A percentile compares a stretch with the other conserved stretches of the same genome.
Conservation (phyloP, 805 yeast species). For the Brettanomyces bruxellensis region DNA sequence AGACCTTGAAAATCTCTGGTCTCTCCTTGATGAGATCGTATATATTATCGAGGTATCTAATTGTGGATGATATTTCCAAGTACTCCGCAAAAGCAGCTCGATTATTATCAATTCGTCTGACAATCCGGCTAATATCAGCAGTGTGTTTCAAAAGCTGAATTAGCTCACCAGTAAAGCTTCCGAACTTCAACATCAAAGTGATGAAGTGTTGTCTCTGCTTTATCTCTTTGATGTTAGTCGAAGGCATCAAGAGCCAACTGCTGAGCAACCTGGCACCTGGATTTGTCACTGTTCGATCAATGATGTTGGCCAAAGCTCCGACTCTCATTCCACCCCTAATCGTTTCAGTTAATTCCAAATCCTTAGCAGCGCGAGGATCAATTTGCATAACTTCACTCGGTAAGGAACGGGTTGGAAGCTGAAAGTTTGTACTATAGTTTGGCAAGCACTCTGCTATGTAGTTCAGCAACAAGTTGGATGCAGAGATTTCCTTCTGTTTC, state of each 20-base stretch:
- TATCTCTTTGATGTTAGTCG: slow-evolving; percentile 50
- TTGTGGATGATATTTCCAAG: slow-evolving; percentile 20
- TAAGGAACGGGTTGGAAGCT: slow-evolving; percentile 52
- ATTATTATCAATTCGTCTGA: slow-evolving; percentile 46
- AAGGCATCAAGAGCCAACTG: slow-evolving; percentile 79
- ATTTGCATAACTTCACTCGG: slow-evolving; percentile 56
- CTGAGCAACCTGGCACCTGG: slow-evolving; percentile 75
- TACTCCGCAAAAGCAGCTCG: slow-evolving; percentile 23
- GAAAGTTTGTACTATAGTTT: slow-evolving; percentile 49
- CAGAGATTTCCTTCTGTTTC: slow-evolving; percentile 42
- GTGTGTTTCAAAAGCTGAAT: slow-evolving; percentile 32
- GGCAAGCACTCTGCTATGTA: slow-evolving; percentile 73
- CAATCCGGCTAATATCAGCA: slow-evolving; percentile 49
- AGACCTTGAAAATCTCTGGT: slow-evolving; percentile 4
- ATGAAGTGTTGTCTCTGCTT: slow-evolving; percentile 46
- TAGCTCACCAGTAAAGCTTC: slow-evolving; percentile 22
- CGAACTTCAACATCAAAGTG: slow-evolving; percentile 28
- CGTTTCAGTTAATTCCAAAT: slow-evolving; percentile 61
- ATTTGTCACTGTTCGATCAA: slow-evolving; percentile 67
- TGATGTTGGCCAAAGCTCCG: slow-evolving; percentile 65
- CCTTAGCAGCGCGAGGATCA: slow-evolving; percentile 71
- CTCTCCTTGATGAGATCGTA: slow-evolving; percentile 9
- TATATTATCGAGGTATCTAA: slow-evolving; percentile 22
- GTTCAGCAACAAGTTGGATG: slow-evolving; percentile 55
- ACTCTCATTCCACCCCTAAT: slow-evolving; percentile 45